phyloP scores from a whole-genome alignment of 225 moss, liverwort and hornwort species.

The Polytrichum formosum region DNA sequence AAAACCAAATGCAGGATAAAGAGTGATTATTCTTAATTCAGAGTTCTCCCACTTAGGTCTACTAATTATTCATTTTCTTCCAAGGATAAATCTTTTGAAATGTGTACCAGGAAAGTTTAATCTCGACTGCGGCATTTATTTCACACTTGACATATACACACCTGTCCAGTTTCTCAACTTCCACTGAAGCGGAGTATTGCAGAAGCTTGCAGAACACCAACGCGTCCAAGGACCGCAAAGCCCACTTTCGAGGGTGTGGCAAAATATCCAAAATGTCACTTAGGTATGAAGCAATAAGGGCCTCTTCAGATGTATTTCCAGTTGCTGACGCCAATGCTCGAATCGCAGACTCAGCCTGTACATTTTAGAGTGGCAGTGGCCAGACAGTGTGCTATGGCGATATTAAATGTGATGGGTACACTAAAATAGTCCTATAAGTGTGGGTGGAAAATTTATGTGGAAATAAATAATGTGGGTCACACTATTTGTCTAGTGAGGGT shows the following conservation, averaged over 20 bases:
- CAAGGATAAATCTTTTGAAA: too few species aligned
- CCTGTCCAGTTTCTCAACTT: conserved; percentile 52
- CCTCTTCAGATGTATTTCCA: conserved; percentile 34
- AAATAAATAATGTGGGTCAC: too few species aligned
- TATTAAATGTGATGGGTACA: too few species aligned
- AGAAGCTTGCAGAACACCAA: conserved; percentile 71
- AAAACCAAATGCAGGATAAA: too few species aligned
- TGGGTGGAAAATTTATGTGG: too few species aligned
- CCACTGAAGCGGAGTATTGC: conserved; percentile 38
- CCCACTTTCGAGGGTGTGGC: conserved; percentile 85
- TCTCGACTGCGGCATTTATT: too few species aligned
- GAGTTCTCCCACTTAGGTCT: too few species aligned
- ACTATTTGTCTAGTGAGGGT: too few species aligned
- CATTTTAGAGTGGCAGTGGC: neutral
- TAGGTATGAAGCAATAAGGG: conserved; percentile 38
- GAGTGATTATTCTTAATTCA: too few species aligned
- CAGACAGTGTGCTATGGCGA: neutral
- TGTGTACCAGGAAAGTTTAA: too few species aligned
- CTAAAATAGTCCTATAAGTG: too few species aligned
- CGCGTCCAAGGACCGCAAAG: conserved; percentile 72
- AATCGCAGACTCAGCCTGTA: conserved; percentile 60
- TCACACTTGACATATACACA: conserved; percentile 10
- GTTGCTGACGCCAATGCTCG: conserved; percentile 49
- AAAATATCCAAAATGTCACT: conserved; percentile 70
- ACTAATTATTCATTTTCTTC: too few species aligned